Percentiles rank a stretch among this genome's conserved stretches.
Conservation (phyloP, 2,329 filamentous ascomycete genomes). For the Exophiala calicioides region DNA sequence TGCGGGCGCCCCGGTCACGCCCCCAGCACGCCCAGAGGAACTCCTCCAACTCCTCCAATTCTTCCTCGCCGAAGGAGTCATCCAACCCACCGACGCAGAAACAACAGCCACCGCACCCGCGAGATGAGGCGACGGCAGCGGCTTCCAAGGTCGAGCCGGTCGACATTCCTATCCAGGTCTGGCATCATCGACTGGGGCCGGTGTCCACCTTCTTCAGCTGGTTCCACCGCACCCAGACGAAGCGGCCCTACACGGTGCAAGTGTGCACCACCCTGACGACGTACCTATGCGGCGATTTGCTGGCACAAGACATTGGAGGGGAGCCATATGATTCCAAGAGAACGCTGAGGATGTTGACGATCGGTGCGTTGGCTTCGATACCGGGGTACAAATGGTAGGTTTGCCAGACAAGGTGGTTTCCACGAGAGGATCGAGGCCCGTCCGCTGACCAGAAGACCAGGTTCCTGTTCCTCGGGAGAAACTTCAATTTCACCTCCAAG, state of each 20-base stretch:
- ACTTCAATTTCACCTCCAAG: constrained; percentile 82
- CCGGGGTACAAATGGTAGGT: constrained; percentile 79
- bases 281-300: constrained; percentile 59
- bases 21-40: constrained; percentile 17
- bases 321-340: constrained; percentile 67
- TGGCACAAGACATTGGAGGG: constrained; percentile 35
- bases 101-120: constrained; percentile 14
- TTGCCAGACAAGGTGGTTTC: not conserved
- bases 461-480: constrained; percentile 75
- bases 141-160: constrained; percentile 23
- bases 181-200: constrained; percentile 32
- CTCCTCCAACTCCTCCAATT: constrained; percentile 9
- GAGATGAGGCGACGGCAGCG: constrained; percentile 12
- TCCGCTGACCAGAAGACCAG: constrained; percentile 43
- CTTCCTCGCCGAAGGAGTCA: constrained; percentile 10
- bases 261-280: constrained; percentile 73
- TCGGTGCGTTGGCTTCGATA: constrained; percentile 72
- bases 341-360: constrained; percentile 70
- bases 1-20: constrained; percentile 15
- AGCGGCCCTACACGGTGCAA: constrained; percentile 77
- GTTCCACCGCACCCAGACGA: constrained; percentile 62
- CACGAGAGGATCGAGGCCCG: not conserved
- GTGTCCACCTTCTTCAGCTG: constrained; percentile 32
- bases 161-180: constrained; percentile 29
- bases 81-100: not conserved